phyloP scores from a whole-genome alignment of 148 eudicot species.

The Heliosperma pusillum region DNA sequence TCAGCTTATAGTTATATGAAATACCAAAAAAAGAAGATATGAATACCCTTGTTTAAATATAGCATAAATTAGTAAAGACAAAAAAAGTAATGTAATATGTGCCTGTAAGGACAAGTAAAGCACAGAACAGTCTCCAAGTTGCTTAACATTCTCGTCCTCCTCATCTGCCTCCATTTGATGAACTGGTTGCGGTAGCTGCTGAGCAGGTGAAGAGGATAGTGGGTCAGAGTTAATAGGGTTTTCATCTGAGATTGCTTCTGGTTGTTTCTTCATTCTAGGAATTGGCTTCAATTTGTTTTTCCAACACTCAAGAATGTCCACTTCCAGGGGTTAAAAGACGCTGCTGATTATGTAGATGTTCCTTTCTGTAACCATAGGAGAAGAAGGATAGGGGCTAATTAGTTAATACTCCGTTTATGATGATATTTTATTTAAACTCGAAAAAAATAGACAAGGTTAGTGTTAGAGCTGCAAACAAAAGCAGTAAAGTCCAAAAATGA shows the following conservation, averaged over 20 bases:
- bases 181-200: conserved; percentile 25
- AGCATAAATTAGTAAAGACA: neutral
- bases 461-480: too few species aligned
- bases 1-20: too few species aligned
- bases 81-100: neutral
- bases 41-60: neutral
- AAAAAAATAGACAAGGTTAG: too few species aligned
- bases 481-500: too few species aligned
- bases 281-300: neutral
- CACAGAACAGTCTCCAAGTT: conserved; percentile 36
- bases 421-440: too few species aligned
- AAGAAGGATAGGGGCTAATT: too few species aligned
- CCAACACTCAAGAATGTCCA: neutral
- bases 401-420: too few species aligned
- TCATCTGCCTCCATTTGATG: conserved; percentile 35
- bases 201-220: neutral
- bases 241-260: conserved; percentile 18
- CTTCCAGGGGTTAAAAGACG: neutral
- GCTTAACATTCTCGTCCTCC: conserved; percentile 36
- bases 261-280: conserved; percentile 1
- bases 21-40: too few species aligned
- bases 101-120: conserved; percentile 37
- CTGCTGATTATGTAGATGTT: neutral
- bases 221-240: conserved; percentile 6
- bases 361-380: neutral